A percentile compares a stretch with the other conserved stretches of the same genome.
phyloP scores from a whole-genome alignment of 768 basidiomycete species.

The Rubroboletus satanas region DNA sequence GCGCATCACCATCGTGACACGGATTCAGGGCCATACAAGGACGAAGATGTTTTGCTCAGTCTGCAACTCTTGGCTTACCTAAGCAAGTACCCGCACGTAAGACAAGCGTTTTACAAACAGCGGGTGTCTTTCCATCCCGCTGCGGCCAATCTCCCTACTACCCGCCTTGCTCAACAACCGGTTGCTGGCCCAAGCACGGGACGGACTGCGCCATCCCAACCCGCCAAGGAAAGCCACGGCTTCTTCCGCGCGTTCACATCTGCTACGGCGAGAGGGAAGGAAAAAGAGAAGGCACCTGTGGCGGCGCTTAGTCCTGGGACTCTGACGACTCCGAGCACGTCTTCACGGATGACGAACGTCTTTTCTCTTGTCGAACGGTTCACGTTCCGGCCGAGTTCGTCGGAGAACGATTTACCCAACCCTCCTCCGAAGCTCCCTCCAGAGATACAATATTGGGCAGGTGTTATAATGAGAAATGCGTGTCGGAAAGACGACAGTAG shows the following conservation, averaged over 20 bases:
- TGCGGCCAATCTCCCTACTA: conserved; percentile 41
- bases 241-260: conserved; percentile 47
- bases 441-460: conserved; percentile 99
- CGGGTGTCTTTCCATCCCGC: conserved; percentile 81
- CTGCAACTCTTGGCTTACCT: conserved; percentile 94
- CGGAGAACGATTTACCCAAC: conserved; percentile 67
- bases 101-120: conserved; percentile 92
- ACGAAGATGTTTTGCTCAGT: conserved; percentile 89
- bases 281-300: conserved; percentile 37
- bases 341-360: conserved; percentile 72
- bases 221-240: conserved; percentile 33
- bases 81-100: conserved; percentile 96
- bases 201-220: conserved; percentile 14
- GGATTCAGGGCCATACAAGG: conserved; percentile 72
- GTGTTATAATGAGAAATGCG: conserved; percentile 99
- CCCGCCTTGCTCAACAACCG: conserved; percentile 25
- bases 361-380: conserved; percentile 96
- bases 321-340: not conserved
- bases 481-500: conserved; percentile 93
- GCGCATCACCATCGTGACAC: conserved; percentile 38
- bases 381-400: conserved; percentile 87
- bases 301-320: conserved; percentile 21
- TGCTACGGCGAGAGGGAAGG: conserved; percentile 45
- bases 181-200: conserved; percentile 26
- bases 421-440: conserved; percentile 70